phyloP scores from a whole-genome alignment of 75 land plant genomes.

The Chamaecyparis obtusa region DNA sequence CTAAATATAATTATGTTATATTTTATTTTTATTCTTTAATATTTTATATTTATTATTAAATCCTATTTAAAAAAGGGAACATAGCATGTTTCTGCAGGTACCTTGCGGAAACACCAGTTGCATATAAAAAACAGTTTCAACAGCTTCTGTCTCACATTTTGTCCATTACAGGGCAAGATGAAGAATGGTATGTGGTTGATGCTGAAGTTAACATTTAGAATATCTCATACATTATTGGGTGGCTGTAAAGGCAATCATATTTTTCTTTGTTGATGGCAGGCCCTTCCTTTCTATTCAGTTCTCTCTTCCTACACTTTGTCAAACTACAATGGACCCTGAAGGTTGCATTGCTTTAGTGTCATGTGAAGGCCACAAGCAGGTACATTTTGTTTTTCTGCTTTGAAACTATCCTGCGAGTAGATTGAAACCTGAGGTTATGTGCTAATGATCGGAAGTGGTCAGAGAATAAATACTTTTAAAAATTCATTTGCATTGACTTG shows the following conservation, averaged over 20 bases:
- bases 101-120: slow-evolving; percentile 82
- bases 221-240: neutral
- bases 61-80: too few species aligned
- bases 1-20: too few species aligned
- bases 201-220: neutral
- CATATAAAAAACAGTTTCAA: slow-evolving; percentile 56
- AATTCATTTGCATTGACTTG: neutral
- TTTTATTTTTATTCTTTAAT: too few species aligned
- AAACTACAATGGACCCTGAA: slow-evolving; percentile 67
- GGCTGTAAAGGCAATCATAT: neutral
- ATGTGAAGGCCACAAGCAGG: slow-evolving; percentile 65
- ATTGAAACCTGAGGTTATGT: neutral
- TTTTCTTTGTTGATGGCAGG: slow-evolving; percentile 36
- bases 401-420: neutral
- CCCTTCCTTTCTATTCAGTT: slow-evolving; percentile 73
- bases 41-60: too few species aligned
- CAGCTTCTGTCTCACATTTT: slow-evolving; percentile 68
- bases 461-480: neutral
- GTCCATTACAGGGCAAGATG: slow-evolving; percentile 65
- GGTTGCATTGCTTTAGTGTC: slow-evolving; percentile 64
- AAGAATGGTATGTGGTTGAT: slow-evolving; percentile 36
- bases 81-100: slow-evolving; percentile 40
- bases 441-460: neutral
- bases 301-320: slow-evolving; percentile 77
- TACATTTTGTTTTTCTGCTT: slow-evolving; percentile 15